A percentile compares a stretch with the other conserved stretches of the same genome.
phyloP scores from a whole-genome alignment of 305 asterid species.

The Solanum aculeatissimum region DNA sequence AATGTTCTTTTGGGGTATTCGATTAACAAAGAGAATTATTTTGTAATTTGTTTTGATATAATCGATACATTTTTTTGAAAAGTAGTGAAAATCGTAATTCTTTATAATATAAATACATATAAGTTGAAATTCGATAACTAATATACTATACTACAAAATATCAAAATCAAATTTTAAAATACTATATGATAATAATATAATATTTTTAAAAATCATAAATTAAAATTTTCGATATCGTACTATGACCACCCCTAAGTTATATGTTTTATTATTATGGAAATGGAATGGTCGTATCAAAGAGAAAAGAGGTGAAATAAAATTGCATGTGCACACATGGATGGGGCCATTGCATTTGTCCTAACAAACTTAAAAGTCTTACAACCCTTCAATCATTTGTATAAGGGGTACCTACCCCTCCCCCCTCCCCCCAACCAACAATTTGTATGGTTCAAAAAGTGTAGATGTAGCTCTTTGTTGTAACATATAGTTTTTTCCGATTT shows the following conservation, averaged over 20 bases:
- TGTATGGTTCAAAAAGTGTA: not conserved
- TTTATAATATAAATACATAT: too few species aligned
- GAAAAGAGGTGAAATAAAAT: not conserved
- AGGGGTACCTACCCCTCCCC: not conserved
- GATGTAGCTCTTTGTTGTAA: not conserved
- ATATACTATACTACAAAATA: too few species aligned
- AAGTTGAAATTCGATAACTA: too few species aligned
- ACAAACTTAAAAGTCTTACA: conserved; percentile 18
- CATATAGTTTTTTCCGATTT: not conserved
- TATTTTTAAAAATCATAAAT: too few species aligned
- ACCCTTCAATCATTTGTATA: conserved; percentile 18
- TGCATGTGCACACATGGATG: conserved; percentile 65
- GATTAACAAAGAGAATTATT: too few species aligned
- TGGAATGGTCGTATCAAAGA: not conserved
- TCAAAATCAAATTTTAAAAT: too few species aligned
- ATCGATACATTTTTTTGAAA: too few species aligned
- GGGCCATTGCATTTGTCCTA: conserved; percentile 32
- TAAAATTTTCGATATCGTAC: too few species aligned
- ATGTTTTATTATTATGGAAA: not conserved
- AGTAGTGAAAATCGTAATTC: too few species aligned
- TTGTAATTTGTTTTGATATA: too few species aligned
- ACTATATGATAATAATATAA: too few species aligned
- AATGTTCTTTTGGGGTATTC: too few species aligned
- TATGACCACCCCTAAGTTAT: not conserved
- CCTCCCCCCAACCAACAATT: not conserved